Conservation (phyloP, 139 green algal species). For the Tetradesmus obliquus region DNA sequence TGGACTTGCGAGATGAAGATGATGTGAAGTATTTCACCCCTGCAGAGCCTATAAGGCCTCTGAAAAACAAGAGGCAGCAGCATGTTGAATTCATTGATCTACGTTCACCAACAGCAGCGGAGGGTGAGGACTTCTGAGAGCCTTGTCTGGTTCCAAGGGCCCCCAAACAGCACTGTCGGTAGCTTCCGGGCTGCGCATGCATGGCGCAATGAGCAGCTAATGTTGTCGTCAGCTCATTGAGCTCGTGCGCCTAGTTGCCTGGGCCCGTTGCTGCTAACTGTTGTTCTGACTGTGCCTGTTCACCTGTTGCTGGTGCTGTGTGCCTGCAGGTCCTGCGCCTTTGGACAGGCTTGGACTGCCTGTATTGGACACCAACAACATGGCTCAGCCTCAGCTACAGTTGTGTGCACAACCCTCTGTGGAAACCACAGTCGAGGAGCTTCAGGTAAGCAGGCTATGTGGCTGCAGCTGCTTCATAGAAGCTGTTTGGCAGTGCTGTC, state of each 20-base stretch:
- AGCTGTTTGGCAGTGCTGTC: too few relatives aligned
- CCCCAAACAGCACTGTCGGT: neutral
- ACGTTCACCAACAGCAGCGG: neutral
- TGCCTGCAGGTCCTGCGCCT: neutral
- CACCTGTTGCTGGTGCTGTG: neutral
- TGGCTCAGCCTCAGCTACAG: neutral
- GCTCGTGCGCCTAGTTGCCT: neutral
- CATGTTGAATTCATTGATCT: neutral
- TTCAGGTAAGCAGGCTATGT: neutral
- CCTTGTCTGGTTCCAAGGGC: neutral
- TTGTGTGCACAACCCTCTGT: neutral
- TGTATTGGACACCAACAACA: neutral
- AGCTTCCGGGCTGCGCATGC: neutral
- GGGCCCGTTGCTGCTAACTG: neutral
- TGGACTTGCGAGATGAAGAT: neutral
- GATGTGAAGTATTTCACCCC: neutral
- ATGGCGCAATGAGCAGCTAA: neutral
- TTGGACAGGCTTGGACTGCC: neutral
- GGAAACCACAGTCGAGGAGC: neutral
- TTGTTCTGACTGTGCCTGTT: neutral
- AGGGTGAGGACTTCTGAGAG: neutral
- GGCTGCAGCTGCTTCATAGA: too few relatives aligned
- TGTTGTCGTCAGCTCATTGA: neutral
- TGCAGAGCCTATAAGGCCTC: neutral
- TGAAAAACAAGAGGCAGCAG: neutral